Base-by-base conservation (phyloP, 129 eudicot genomes). In the Flaveria bidentis region DNA sequence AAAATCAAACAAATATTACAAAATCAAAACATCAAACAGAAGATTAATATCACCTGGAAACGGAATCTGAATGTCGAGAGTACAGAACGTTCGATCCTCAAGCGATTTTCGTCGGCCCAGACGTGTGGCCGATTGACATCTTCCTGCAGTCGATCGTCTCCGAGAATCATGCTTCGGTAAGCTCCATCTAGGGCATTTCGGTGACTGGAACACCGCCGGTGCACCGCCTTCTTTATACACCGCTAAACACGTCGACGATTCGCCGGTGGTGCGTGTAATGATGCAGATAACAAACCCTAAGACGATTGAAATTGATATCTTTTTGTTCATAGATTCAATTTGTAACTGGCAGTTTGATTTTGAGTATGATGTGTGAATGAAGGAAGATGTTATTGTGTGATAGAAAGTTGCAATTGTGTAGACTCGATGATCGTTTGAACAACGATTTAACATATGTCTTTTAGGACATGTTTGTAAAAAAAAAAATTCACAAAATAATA, bases 191-290 rank as follows among this genome's bases (percentile, higher is more conserved):
- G 99, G 96, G 64, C 99, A 95, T 84, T 89, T 87, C 7, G 99
- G 94, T 49, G 99, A 95, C 75, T 85, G 84, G 77, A 95, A 89
- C 64, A 91, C 99, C 76, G 99, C 96, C 61, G 95, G 89, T 9
- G 99, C 99, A 67, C 99, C 97, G 79, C 99, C 99, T 83, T 91
- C 94, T 52, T 83, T 79, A 82, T 95, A 94, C 53, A 91, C 91
- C 76, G 82, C 66, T 80, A 89, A 75, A 61, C 98, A 94, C 57
- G 91, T 86, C 57, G 80, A 81, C 14, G 97, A 91, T 87, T 94
- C 98, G 18, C 90, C 96, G 69, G 80, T 20, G 53, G 67, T 60
- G 17, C 25, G 63, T 28, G 84, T 41, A 28, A 49, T 49, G 45
- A 67, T 50, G 42, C 78, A 67, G 6, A 87, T 69, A 17, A 82